Conservation (phyloP, 345 rosid species). For the Eucalyptus curtisii region DNA sequence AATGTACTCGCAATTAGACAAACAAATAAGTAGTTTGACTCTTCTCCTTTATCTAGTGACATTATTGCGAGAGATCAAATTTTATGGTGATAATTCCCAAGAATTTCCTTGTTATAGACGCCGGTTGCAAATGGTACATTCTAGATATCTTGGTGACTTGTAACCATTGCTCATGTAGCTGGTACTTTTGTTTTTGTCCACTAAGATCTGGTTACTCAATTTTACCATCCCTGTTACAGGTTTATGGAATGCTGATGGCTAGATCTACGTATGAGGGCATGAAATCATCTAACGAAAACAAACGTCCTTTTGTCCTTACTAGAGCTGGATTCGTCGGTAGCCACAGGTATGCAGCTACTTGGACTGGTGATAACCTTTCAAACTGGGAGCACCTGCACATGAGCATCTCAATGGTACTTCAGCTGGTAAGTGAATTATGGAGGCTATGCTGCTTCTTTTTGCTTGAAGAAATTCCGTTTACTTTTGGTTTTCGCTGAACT, state of each 20-base stretch:
- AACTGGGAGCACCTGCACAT: constrained; percentile 88
- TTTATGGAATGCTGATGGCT: constrained; percentile 89
- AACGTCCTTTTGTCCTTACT: constrained; percentile 91
- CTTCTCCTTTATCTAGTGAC: neutral
- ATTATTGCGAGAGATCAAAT: neutral
- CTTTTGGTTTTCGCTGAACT: neutral
- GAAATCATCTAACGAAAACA: constrained; percentile 53
- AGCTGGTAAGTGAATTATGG: constrained; percentile 47
- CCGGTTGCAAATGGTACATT: neutral
- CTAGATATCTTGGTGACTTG: neutral
- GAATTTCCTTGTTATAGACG: neutral
- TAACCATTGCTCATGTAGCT: neutral
- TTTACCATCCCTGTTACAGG: constrained; percentile 19
- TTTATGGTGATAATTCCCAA: neutral
- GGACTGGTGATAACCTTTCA: constrained; percentile 96
- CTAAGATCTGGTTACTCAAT: neutral
- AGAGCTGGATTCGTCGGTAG: constrained; percentile 91
- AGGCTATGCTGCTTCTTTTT: neutral
- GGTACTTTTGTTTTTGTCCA: neutral
- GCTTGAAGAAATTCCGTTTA: neutral
- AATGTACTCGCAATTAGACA: neutral
- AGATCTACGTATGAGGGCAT: constrained; percentile 86
- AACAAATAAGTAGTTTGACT: neutral
- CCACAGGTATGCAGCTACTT: constrained; percentile 85
- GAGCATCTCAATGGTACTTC: constrained; percentile 92